Base-by-base conservation (phyloP, 2,329 filamentous ascomycete species). In the Coniochaeta sp. region DNA sequence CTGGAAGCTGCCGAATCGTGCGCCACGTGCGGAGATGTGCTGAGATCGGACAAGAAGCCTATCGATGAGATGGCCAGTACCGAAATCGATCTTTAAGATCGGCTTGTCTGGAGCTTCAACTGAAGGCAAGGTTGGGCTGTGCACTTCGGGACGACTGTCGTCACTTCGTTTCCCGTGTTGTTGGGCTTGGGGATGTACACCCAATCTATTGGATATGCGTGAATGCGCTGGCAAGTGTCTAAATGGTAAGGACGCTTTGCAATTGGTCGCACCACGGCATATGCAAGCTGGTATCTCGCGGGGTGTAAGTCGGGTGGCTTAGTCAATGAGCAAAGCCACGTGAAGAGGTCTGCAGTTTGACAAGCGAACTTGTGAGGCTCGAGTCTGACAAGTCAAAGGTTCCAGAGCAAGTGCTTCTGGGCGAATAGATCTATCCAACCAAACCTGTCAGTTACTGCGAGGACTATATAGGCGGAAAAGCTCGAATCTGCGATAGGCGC, bases 151-250 rank as follows among this genome's bases (percentile, higher is more conserved):
- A 64, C 51, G 59, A 59, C 59, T 67, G 65, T 66, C 67, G 67
- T 71, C 63, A 69, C 68, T 71, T 65, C 67, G 69, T 66, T 66
- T 68, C 65, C 69, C 61, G 5, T 13, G 38, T 14, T 31, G 45
- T 48, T 48, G 26, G 63, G 67, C 66, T 66, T 66, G 71, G n/a
- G n/a, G 68, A 69, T 67, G 69, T 72, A 70, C 67, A 65, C 67
- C 67, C 70, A 76, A 77, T 77, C 72, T 75, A 78, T 76, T 77
- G 72, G 74, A 71, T 74, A 76, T 77, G 76, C 70, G 77, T 72
- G 69, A 72, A 78, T 82, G 80, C 75, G 80, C 74, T 83, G 79
- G 79, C 79, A 82, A 62, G 69, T 63, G 64, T 67, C 66, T 69
- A 72, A 71, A 68, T 76, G 69, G 69, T 71, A 72, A 69, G 70